Evolutionary conservation across 176 grass and related monocot species (phyloP), one percentile per base, ranked within the genome.

Genomic region (Triticum dicoccoides): DNA sequence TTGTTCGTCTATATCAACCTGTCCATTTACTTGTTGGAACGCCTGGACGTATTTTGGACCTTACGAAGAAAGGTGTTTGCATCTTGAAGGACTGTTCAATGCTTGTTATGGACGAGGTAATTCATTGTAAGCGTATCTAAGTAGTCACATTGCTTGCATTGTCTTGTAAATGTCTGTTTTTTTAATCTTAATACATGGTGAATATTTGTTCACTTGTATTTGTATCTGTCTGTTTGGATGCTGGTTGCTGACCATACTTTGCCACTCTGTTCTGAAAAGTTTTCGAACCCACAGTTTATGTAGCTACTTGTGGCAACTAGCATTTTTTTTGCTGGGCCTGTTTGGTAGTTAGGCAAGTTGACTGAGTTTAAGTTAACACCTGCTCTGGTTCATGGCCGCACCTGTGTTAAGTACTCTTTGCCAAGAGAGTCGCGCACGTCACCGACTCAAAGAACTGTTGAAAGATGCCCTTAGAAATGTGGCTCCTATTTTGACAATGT

Each of bases 1-100:
- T 98, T 71, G 87, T 95, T 84, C 91, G 96, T 51, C 76, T 98
- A 34, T 88, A 96, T 63, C 93, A 94, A 76, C 93, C 91, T 88
- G 96, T 98, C 21, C 96, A 98, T 85, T 92, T 98, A 67, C 86
- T 98, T 64, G 96, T 96, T 86, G 96, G 96, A 49, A 96, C 96
- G 5, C 96, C 96, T 66, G 96, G 96, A 11, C 90, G 96, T 80
- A 94, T 98, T 85, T 88, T 98, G 74, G 93, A 98, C 66, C 93
- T 98, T 61, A 89, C 90, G 17, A 98, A 91, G 58, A 98, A 98
- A 91, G 96, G 96, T 24, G 76, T 98, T 89, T 98, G 96, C 79
- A 88, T 88, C 71, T 84, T 95, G 82, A 95, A 98, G 69, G 79
- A 96, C 29, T 98, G 91, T 80, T 92, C 86, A 56, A 98, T 98